Evolutionary conservation across 495 filamentous ascomycete species (phyloP).

Genomic region (Aspergillus diversus): DNA sequence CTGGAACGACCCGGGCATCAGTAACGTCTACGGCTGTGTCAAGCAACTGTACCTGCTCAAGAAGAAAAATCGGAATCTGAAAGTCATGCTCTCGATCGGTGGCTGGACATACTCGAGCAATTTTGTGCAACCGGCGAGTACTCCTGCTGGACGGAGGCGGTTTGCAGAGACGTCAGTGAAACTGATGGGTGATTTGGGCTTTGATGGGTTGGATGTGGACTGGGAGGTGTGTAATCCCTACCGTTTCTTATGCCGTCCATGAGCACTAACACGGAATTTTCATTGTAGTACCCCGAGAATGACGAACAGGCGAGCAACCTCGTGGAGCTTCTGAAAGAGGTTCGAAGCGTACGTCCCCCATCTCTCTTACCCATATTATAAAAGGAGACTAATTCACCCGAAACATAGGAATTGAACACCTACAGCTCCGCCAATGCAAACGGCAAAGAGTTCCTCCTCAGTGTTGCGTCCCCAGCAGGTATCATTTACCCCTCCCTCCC

Average conservation of each 20-base stretch:
- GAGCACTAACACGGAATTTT: background rate
- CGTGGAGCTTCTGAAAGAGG: slow-evolving; percentile 63
- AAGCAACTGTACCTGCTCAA: slow-evolving; percentile 88
- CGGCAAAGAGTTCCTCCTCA: slow-evolving; percentile 66
- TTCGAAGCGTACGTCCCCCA: slow-evolving; percentile 42
- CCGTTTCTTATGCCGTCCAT: background rate
- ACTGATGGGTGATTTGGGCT: slow-evolving; percentile 66
- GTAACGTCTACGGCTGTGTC: slow-evolving; percentile 83
- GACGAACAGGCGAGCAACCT: slow-evolving; percentile 62
- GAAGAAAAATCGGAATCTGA: slow-evolving; percentile 75
- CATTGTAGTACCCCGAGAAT: slow-evolving; percentile 36
- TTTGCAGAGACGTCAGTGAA: slow-evolving; percentile 72
- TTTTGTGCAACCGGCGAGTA: slow-evolving; percentile 69
- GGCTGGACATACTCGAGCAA: slow-evolving; percentile 81
- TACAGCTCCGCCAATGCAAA: slow-evolving; percentile 56
- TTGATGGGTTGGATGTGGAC: slow-evolving; percentile 66
- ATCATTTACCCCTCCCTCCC: slow-evolving; percentile 1
- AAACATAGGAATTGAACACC: slow-evolving; percentile 57
- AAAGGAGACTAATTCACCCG: background rate
- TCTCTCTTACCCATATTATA: background rate
- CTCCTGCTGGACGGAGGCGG: slow-evolving; percentile 52
- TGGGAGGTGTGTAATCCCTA: slow-evolving; percentile 51
- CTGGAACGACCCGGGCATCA: slow-evolving; percentile 53
- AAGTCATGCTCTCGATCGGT: slow-evolving; percentile 67
- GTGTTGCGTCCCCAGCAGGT: slow-evolving; percentile 64